A percentile compares a stretch with the other conserved stretches of the same genome.
These are phyloP conservation scores for Blastocrithidia nonstop DNA, from an alignment of 208 protist genomes.

Conservation along the genomic window DNA sequence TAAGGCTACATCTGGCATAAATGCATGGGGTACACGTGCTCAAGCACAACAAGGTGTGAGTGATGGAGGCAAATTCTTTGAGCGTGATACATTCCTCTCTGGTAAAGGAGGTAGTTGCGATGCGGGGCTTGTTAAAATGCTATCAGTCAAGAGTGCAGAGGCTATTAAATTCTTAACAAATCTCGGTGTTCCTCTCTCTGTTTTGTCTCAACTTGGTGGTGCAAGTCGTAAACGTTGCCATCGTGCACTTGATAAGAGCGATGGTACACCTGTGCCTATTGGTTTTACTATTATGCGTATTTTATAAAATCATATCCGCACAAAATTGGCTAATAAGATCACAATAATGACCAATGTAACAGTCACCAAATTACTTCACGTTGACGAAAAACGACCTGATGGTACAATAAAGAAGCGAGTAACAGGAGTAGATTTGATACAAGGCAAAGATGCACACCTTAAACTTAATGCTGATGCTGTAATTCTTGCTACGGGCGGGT, in stretches of 20 bases:
- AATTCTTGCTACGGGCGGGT: constrained; percentile 86
- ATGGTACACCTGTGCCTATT: constrained; percentile 70
- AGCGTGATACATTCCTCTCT: constrained; percentile 61
- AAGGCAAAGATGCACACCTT: constrained; percentile 6
- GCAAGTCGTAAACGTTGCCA: constrained; percentile 76
- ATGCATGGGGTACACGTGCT: constrained; percentile 75
- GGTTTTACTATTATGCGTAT: constrained; percentile 84
- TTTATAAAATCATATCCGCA: constrained; percentile 64
- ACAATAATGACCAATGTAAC: constrained; percentile 45
- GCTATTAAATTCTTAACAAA: constrained; percentile 61
- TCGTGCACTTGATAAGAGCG: constrained; percentile 44
- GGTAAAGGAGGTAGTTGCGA: constrained; percentile 52
- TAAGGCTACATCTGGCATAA: constrained; percentile 94
- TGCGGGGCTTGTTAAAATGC: constrained; percentile 64
- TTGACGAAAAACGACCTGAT: constrained; percentile 10
- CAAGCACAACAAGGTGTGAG: constrained; percentile 57
- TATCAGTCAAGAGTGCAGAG: constrained; percentile 58
- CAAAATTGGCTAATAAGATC: constrained; percentile 20
- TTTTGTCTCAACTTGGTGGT: constrained; percentile 85
- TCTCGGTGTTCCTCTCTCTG: constrained; percentile 71
- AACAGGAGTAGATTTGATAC: constrained; percentile 28
- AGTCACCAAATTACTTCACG: constrained; percentile 28
- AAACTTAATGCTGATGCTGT: constrained; percentile 79
- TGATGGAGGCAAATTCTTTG: constrained; percentile 60
- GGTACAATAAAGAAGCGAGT: constrained; percentile 24